Base-by-base conservation (phyloP, 2,329 filamentous ascomycete species). In the Chaetoscypha palmicola region DNA sequence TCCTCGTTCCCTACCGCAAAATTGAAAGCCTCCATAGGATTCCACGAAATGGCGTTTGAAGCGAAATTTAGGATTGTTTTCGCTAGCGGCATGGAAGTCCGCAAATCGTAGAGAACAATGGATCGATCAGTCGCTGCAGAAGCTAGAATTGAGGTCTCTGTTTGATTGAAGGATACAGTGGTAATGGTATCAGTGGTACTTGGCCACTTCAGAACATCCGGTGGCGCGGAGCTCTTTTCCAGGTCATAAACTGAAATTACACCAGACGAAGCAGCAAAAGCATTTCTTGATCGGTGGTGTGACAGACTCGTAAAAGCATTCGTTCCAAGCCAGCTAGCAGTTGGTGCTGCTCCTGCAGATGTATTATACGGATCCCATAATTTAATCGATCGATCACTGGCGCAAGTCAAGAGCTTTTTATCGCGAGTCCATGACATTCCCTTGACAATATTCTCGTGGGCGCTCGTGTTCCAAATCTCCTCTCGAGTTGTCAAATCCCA, bases 11-110 rank as follows among this genome's bases (percentile, higher is more conserved):
- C 92, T 22, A 90, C 81, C 12, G 89, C 91, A 60, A 97, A 83
- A 68, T 97, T 95, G 72, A 94, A 94, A 5, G 89, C 86, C 65
- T 95, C 90, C 83, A 96, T 92, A 0, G 92, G 92, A 55, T 96
- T 96, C 88, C 91, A 98, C 33, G 84, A 76, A 41, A 96, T 74
- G 38, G 81, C 77, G 68, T 95, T 96, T 47, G 79, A 84, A 28
- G 89, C 80, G 54, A 98, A 83, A 41, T 78, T 86, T 53, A 97
- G 76, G 10, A 89, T 74, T 1, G 86, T 83, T 61, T 90, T 90
- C 51, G 85, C 77, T 14, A 97, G 72, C 9, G 92, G 86, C 28
- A 82, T 86, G 4, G 81, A 83, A 10, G 91, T 95, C 40, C 92
- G 81, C 35, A 97, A 73, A 62, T 98, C 92, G 66, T 96, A 97